These are phyloP conservation scores for Xylaria sp. DNA, from an alignment of 2,329 filamentous ascomycete genomes.

Conservation along the genomic window DNA sequence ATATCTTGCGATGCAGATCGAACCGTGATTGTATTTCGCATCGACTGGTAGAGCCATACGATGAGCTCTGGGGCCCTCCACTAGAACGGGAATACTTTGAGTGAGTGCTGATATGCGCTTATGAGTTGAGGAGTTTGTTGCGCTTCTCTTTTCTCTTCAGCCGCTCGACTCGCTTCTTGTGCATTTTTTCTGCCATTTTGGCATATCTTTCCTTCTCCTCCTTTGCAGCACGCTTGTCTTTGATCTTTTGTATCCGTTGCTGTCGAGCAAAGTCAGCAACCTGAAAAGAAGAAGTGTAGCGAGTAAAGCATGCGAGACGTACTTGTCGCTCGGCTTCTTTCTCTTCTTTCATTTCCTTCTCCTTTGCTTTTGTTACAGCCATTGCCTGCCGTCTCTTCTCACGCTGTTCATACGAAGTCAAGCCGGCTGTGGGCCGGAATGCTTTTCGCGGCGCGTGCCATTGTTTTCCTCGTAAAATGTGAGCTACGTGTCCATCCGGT, in stretches of 20 bases:
- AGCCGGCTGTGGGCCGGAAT: conserved; percentile 83
- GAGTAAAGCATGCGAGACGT: conserved; percentile 34
- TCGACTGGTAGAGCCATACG: neutral
- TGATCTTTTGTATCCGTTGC: conserved; percentile 81
- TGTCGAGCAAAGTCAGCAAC: conserved; percentile 53
- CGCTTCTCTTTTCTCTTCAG: conserved; percentile 96
- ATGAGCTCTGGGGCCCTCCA: neutral
- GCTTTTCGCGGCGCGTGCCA: conserved; percentile 88
- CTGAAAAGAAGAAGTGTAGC: neutral
- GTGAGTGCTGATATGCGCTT: conserved; percentile 46
- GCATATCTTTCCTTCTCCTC: conserved; percentile 93
- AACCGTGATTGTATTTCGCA: neutral
- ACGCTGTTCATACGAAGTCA: conserved; percentile 83
- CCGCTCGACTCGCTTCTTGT: conserved; percentile 91
- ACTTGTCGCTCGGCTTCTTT: conserved; percentile 91
- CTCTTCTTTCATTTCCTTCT: conserved; percentile 95
- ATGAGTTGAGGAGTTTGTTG: conserved; percentile 82
- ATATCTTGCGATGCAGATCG: neutral
- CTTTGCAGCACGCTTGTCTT: conserved; percentile 86
- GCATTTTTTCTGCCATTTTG: conserved; percentile 97
- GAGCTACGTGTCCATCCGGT: conserved; percentile 14
- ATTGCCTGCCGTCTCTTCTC: conserved; percentile 75
- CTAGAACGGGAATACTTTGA: neutral
- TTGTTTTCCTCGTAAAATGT: conserved; percentile 78
- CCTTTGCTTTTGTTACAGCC: conserved; percentile 86